A percentile compares a stretch with the other conserved stretches of the same genome.
Conservation (phyloP, 2,329 filamentous ascomycete species). For the Alternaria sp. region DNA sequence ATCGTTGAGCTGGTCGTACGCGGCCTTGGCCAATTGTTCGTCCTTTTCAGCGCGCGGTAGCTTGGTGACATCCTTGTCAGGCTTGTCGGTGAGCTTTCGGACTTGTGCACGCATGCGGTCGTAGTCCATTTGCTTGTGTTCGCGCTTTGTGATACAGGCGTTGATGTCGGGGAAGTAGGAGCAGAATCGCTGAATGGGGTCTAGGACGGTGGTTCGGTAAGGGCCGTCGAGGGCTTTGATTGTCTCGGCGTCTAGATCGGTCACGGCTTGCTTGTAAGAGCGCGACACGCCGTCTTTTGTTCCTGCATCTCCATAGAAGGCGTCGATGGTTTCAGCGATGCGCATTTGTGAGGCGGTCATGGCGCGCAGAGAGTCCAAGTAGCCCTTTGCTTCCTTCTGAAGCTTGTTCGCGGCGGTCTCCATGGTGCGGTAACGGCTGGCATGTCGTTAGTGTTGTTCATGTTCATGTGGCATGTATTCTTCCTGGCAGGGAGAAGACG, state of each 20-base stretch:
- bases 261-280: constrained; percentile 98
- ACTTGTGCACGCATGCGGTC: constrained; percentile 95
- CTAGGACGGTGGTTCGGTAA: constrained; percentile 91
- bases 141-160: constrained; percentile 98
- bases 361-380: constrained; percentile 93
- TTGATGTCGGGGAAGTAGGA: constrained; percentile 99
- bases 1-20: constrained; percentile 97
- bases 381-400: constrained; percentile 98
- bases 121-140: constrained; percentile 98
- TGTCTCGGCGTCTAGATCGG: constrained; percentile 96
- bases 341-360: constrained; percentile 99
- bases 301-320: constrained; percentile 96
- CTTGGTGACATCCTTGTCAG: constrained; percentile 97
- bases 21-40: constrained; percentile 88
- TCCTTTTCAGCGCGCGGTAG: constrained; percentile 96
- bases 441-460: constrained; percentile 8
- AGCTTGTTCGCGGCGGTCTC: constrained; percentile 90
- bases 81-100: constrained; percentile 96
- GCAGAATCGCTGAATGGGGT: constrained; percentile 95
- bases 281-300: constrained; percentile 94
- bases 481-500: background rate
- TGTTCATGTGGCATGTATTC: background rate
- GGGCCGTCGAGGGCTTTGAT: constrained; percentile 98
- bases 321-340: constrained; percentile 98
- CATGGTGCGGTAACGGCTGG: constrained; percentile 94